Conservation (phyloP, 148 eudicot genomes). For the Dianthus caryophyllus region DNA sequence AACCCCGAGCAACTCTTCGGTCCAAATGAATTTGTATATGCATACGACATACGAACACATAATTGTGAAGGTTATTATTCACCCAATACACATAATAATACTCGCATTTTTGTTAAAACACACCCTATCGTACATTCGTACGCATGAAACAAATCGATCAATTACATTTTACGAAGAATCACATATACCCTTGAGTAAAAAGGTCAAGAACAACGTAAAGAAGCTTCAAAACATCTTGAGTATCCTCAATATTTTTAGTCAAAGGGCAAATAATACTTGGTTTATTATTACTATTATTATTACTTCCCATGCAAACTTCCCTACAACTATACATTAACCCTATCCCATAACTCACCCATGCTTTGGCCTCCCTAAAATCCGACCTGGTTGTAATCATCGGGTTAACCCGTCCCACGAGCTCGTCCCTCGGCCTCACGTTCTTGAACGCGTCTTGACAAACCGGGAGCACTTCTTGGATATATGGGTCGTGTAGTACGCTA, state of each 20-base stretch:
- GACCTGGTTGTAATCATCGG: conserved; percentile 11
- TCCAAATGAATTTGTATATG: too few relatives aligned
- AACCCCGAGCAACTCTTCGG: too few relatives aligned
- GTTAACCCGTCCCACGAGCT: conserved; percentile 3
- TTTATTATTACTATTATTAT: not conserved
- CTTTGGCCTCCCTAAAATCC: conserved; percentile 18
- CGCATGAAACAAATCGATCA: not conserved
- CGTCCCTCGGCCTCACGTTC: not conserved
- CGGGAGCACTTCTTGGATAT: conserved; percentile 13
- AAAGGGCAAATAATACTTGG: conserved; percentile 18
- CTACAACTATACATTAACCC: conserved; percentile 21
- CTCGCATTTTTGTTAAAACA: too few relatives aligned
- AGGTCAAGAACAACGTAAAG: conserved; percentile 21
- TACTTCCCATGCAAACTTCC: conserved; percentile 11
- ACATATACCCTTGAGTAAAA: conserved; percentile 13
- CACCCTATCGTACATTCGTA: too few relatives aligned
- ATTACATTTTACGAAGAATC: not conserved
- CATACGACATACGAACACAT: too few relatives aligned
- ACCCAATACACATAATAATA: too few relatives aligned
- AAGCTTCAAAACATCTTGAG: conserved; percentile 14
- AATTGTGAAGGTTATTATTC: too few relatives aligned
- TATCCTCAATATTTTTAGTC: conserved; percentile 3
- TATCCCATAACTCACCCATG: conserved; percentile 25
- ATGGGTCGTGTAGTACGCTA: conserved; percentile 19
- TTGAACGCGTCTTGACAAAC: conserved; percentile 24